Evolutionary conservation across 371 early-diverging fungal species (phyloP).

Genomic region (Lichtheimia hyalospora): DNA sequence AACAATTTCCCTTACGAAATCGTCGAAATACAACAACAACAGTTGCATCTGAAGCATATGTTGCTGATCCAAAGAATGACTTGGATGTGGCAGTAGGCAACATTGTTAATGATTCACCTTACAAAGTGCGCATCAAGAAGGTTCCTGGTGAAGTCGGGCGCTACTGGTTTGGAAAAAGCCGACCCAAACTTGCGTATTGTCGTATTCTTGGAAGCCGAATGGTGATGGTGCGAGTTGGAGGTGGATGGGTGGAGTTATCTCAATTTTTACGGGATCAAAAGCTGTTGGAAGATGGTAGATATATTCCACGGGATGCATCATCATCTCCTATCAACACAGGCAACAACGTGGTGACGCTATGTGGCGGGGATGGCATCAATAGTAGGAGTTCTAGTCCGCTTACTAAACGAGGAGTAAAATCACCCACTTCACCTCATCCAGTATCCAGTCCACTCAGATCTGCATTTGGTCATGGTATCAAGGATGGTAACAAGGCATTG

Average conservation of each 20-base stretch:
- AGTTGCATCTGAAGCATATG: slow-evolving; percentile 33
- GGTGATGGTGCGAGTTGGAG: slow-evolving; percentile 83
- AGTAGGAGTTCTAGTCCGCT: slow-evolving; percentile 10
- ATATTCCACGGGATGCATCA: slow-evolving; percentile 67
- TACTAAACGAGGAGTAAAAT: slow-evolving; percentile 28
- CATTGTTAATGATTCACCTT: slow-evolving; percentile 63
- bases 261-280: slow-evolving; percentile 54
- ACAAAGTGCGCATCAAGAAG: slow-evolving; percentile 46
- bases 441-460: slow-evolving; percentile 10
- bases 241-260: slow-evolving; percentile 75
- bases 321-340: slow-evolving; percentile 22
- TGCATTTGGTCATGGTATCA: slow-evolving; percentile 40
- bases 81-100: slow-evolving; percentile 72
- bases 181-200: slow-evolving; percentile 73
- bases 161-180: slow-evolving; percentile 73
- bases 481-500: slow-evolving; percentile 46
- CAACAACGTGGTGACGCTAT: slow-evolving; percentile 14
- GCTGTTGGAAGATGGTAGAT: slow-evolving; percentile 32
- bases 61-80: slow-evolving; percentile 66
- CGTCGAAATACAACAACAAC: neutral
- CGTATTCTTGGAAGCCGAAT: slow-evolving; percentile 65
- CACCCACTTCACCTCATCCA: slow-evolving; percentile 28
- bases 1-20: neutral
- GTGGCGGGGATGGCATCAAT: slow-evolving; percentile 14
- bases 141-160: slow-evolving; percentile 63